These are phyloP conservation scores for Galerina sulciceps DNA, from an alignment of 768 basidiomycete species.

Conservation along the genomic window DNA sequence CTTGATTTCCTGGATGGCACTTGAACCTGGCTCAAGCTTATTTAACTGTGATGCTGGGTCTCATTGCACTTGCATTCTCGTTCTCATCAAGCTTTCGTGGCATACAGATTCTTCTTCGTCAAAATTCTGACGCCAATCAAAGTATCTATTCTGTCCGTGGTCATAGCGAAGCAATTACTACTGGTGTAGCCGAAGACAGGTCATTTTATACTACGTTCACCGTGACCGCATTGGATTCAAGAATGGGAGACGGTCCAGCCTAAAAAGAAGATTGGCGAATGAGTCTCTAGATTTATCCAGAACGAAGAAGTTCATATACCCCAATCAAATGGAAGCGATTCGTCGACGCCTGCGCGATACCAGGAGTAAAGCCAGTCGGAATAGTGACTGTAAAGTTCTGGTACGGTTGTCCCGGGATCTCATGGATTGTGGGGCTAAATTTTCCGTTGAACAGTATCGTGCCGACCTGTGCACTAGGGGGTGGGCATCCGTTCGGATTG, in stretches of 20 bases:
- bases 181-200: too few species aligned
- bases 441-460: constrained; percentile 44
- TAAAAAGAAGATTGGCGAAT: constrained; percentile 5
- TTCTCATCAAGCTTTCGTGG: too few species aligned
- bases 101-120: too few species aligned
- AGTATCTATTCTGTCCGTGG: too few species aligned
- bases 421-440: constrained; percentile 37
- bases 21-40: too few species aligned
- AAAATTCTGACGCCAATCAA: too few species aligned
- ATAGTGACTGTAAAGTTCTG: constrained; percentile 48
- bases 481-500: constrained; percentile 17
- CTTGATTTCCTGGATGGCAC: too few species aligned
- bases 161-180: too few species aligned
- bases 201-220: constrained; percentile 9
- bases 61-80: too few species aligned
- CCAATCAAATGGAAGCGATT: constrained; percentile 37
- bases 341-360: constrained; percentile 30
- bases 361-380: constrained; percentile 25
- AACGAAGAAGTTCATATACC: constrained; percentile 19
- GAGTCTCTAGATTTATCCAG: neutral
- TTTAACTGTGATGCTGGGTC: too few species aligned
- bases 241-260: constrained; percentile 30
- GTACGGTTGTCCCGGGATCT: constrained; percentile 37
- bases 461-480: constrained; percentile 35
- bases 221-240: constrained; percentile 31